phyloP scores from a whole-genome alignment of 345 rosid genomes.

The Zanthoxylum bungeanum region DNA sequence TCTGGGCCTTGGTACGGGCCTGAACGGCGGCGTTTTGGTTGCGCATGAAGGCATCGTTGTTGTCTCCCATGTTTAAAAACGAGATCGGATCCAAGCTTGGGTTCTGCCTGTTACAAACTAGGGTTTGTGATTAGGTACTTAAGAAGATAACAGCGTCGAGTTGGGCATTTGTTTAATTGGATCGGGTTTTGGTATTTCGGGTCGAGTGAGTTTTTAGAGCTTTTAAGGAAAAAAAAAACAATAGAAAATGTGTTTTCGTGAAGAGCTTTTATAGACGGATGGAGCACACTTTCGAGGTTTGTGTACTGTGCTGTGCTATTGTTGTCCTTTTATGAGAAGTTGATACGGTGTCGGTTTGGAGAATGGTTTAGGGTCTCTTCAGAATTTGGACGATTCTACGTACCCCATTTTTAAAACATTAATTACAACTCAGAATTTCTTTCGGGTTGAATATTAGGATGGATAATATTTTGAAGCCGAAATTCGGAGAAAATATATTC shows the following conservation, averaged over 20 bases:
- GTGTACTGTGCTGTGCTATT: not conserved
- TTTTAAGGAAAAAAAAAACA: no score
- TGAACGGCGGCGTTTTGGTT: constrained; percentile 79
- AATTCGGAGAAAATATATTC: no score
- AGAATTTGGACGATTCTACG: no score
- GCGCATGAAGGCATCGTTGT: constrained; percentile 81
- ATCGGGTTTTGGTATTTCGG: constrained; percentile 3
- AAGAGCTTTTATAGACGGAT: not conserved
- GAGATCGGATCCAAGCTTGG: constrained; percentile 27
- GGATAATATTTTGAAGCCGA: no score
- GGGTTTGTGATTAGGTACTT: not conserved
- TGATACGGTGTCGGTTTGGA: not conserved
- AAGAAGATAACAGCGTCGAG: not conserved
- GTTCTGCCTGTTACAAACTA: constrained; percentile 22
- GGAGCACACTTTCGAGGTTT: not conserved
- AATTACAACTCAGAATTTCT: no score
- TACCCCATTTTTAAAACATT: no score
- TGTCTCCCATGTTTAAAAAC: constrained; percentile 60
- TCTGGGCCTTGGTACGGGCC: constrained; percentile 84
- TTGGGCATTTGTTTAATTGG: not conserved
- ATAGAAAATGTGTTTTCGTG: not conserved
- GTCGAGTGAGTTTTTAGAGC: not conserved
- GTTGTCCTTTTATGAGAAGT: not conserved
- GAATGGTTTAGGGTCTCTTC: no score
- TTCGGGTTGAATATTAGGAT: no score